Evolutionary conservation across 2,329 filamentous ascomycete genomes (phyloP), one percentile per base, ranked within the genome.

Genomic region (Amauroascus verrucosus): DNA sequence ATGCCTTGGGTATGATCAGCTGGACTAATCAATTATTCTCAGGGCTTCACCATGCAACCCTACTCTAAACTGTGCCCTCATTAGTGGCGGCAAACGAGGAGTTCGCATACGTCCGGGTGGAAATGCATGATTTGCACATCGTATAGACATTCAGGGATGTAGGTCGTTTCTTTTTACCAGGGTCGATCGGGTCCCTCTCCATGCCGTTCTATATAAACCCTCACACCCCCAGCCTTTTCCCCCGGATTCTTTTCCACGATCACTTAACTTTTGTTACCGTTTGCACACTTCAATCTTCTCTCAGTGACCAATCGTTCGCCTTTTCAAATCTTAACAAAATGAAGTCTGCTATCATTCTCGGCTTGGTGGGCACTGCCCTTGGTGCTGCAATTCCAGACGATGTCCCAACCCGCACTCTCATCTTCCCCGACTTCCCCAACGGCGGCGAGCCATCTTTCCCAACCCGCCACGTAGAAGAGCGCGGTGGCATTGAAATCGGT

Each of bases 321-420:
- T 16, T 26, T 38, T 26, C 24, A 3, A 53, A 47, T 18, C 40
- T 37, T 28, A 35, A 49, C 45, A 55, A 46, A 16, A 57, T 57
- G 56, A 58, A 60, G 55, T 48, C 57, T 47, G 41, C 46, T 30
- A 33, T 58, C 35, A 51, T 58, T 46, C 51, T 60, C 40, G 54
- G 50, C 49, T 33, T 60, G 49, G 54, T 53, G 20, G 48, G 54
- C 33, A 53, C 56, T 28, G 56, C 61, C 61, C 63, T 69, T 18
- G 22, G 30, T 40, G 58, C 49, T 51, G 49, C 49, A n/a, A 46
- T 41, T 45, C 44, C 33, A 26, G 54, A 51, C 30, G 37, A 40
- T 20, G 50, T 54, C 28, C 44, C 41, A 22, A 53, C 52, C 32
- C 48, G 55, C 7, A 53, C 56, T n/a, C 51, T 57, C 14, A 33